These are phyloP conservation scores for Emiliania huxleyi DNA, from an alignment of 78 protist species.

Conservation along the genomic window DNA sequence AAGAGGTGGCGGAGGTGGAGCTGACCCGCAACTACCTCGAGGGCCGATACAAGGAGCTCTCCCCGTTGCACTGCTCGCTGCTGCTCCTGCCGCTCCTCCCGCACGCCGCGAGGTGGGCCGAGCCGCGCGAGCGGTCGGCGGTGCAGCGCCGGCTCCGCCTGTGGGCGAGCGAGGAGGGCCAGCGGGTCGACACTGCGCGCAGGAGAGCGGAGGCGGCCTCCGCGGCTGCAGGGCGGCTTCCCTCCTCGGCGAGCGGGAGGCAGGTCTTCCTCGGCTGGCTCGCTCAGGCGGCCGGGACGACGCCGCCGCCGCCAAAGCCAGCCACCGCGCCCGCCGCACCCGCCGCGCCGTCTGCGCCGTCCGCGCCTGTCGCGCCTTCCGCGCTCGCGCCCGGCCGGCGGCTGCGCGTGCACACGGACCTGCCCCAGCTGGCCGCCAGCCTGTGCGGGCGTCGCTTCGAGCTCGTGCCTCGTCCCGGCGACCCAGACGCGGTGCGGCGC, in stretches of 20 bases:
- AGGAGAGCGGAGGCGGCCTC: background rate
- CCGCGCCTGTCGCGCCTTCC: no score
- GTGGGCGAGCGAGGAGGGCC: background rate
- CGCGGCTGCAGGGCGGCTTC: background rate
- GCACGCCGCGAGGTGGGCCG: background rate
- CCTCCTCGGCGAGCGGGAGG: background rate
- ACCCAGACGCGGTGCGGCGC: background rate
- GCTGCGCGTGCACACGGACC: no score
- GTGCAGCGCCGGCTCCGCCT: background rate
- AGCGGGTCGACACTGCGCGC: background rate
- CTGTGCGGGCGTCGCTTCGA: background rate
- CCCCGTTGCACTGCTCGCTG: no score
- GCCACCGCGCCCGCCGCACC: no score
- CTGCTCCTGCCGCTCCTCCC: background rate
- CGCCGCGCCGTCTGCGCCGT: no score
- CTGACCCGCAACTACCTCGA: no score
- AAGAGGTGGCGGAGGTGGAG: no score
- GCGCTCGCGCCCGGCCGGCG: no score
- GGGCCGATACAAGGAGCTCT: no score
- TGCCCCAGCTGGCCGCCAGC: background rate
- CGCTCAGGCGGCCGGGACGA: no score
- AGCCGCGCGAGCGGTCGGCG: background rate
- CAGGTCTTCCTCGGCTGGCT: background rate
- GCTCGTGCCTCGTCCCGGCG: background rate
- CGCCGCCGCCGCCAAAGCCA: no score